Conservation (phyloP, 2,329 filamentous ascomycete species). For the Monosporascus sp. region DNA sequence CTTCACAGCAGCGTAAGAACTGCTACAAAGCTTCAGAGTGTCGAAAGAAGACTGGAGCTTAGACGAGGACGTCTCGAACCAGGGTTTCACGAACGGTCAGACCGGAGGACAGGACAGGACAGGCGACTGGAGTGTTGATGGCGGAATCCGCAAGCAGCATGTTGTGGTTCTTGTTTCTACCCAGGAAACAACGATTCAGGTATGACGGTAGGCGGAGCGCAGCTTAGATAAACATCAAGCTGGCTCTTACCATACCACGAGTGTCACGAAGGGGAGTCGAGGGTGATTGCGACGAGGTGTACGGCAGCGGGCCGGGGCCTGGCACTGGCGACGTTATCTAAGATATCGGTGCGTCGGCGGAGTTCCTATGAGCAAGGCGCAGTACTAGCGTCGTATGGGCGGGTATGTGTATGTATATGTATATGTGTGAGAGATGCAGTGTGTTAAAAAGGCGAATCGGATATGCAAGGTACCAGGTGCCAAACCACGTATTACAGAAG, state of each 20-base stretch:
- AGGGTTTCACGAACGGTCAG: conserved; percentile 49
- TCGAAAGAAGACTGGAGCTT: conserved; percentile 39
- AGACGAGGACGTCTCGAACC: conserved; percentile 37
- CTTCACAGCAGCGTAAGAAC: conserved; percentile 34
- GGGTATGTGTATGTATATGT: neutral
- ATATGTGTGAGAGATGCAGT: neutral
- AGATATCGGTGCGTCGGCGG: conserved; percentile 9
- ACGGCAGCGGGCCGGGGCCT: neutral
- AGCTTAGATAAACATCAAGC: conserved; percentile 26
- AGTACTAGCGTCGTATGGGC: neutral
- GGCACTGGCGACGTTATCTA: conserved; percentile 4
- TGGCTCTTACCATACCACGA: conserved; percentile 20
- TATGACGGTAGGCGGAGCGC: conserved; percentile 28
- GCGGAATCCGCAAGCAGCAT: conserved; percentile 53
- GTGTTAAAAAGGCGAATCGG: conserved; percentile 9
- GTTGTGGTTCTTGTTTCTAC: conserved; percentile 33
- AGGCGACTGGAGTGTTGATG: conserved; percentile 54
- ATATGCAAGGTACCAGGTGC: conserved; percentile 29
- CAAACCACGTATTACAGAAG: conserved; percentile 22
- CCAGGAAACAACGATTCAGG: conserved; percentile 20
- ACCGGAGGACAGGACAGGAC: conserved; percentile 57
- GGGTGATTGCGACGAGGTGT: neutral
- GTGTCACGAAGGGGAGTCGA: conserved; percentile 10
- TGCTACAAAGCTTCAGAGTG: conserved; percentile 33
- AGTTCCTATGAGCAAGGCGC: neutral